Evolutionary conservation across 495 filamentous ascomycete species (phyloP), one percentile per base, ranked within the genome.

Genomic region (Acidiella bohemica): DNA sequence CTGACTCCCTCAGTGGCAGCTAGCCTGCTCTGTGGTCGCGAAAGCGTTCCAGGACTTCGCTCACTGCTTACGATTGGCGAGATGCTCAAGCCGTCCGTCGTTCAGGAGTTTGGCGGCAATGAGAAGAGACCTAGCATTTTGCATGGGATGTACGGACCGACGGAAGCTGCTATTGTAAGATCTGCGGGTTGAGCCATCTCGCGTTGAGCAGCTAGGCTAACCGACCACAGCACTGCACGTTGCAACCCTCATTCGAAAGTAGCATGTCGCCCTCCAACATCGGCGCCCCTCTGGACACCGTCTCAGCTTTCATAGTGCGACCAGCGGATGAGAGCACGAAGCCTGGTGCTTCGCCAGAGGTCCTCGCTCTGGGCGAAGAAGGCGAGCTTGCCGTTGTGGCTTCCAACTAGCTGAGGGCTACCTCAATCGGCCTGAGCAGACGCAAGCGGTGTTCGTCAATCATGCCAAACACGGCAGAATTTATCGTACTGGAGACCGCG

Each of bases 401-500:
- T 56, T 67, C 19, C 78, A 93, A 47, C 67, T 93, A 13, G 85
- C 87, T 1, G 66, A 72, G 34, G 81, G 73, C 31, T 96, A 96
- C 49, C 63, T 96, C 22, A 90, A 92, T 49, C 70, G 81, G 6
- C 75, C 74, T 0, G 81, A 92, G 32, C 70, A 80, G n/a, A 93
- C 80, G 0, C 63, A 68, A 11, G 64, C 68, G 31, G 74, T 78
- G 0, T 94, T 94, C 54, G 56, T 72, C n/a, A 47, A 71, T 1
- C 66, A 66, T 58, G 1, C 62, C 51, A 48, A 72, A 38, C 68
- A 62, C 55, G 60, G 74, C 46, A 49, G 66, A 21, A 63, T 88
- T 16, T 94, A 94, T 59, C 68, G 81, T 17, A 96, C 88, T 2
- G 87, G 87, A 4, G 87, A 96, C 56, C 77, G 76, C 46, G 88